These are phyloP conservation scores for Fonsecaea erecta DNA, from an alignment of 2,329 filamentous ascomycete species.

Conservation along the genomic window DNA sequence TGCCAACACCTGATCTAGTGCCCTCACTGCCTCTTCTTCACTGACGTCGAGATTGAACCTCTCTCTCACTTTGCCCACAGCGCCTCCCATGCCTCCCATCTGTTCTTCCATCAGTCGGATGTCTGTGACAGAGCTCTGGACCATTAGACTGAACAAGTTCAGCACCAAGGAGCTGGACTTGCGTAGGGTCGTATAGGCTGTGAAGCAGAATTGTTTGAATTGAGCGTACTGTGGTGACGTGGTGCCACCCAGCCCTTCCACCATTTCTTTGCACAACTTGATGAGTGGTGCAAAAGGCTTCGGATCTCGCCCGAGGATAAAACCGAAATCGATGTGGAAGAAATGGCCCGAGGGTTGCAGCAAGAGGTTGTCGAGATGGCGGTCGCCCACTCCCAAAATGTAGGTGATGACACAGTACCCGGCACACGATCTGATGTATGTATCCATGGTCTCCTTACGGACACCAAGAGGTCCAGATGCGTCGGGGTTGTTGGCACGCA, in stretches of 20 bases:
- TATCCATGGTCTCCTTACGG: slow-evolving; percentile 90
- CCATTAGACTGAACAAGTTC: slow-evolving; percentile 95
- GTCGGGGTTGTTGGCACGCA: slow-evolving; percentile 88
- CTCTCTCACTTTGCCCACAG: slow-evolving; percentile 92
- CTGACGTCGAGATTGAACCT: slow-evolving; percentile 88
- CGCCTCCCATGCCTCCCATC: slow-evolving; percentile 46
- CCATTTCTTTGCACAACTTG: slow-evolving; percentile 98
- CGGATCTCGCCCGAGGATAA: slow-evolving; percentile 93
- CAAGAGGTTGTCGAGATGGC: slow-evolving; percentile 93
- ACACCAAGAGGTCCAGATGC: slow-evolving; percentile 79
- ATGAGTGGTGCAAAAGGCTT: slow-evolving; percentile 97
- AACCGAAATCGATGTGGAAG: slow-evolving; percentile 98
- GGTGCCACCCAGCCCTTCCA: slow-evolving; percentile 94
- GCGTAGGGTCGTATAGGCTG: slow-evolving; percentile 86
- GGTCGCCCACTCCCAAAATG: slow-evolving; percentile 91
- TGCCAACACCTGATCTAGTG: slow-evolving; percentile 87
- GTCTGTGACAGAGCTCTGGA: slow-evolving; percentile 95
- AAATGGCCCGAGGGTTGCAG: slow-evolving; percentile 89
- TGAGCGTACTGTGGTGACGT: slow-evolving; percentile 78
- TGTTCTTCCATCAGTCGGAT: slow-evolving; percentile 91
- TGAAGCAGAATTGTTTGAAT: slow-evolving; percentile 96
- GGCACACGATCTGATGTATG: slow-evolving; percentile 92
- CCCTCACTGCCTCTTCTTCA: slow-evolving; percentile 87
- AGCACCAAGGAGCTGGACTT: slow-evolving; percentile 90
- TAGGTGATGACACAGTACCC: slow-evolving; percentile 99